phyloP scores from a whole-genome alignment of 1,284 basidiomycete species.

The Ustilago trichophora region DNA sequence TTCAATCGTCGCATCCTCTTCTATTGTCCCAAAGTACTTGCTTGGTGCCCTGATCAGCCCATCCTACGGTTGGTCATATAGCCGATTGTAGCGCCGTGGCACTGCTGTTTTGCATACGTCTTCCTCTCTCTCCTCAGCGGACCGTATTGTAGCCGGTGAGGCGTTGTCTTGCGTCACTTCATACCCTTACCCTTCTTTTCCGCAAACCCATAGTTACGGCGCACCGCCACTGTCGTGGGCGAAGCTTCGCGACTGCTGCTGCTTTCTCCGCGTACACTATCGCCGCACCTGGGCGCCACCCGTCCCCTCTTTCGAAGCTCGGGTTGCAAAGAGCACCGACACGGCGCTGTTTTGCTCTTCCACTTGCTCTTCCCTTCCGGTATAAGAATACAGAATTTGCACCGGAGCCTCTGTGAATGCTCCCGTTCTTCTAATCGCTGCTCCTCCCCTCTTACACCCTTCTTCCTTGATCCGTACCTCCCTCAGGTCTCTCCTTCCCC shows the following conservation, averaged over 20 bases:
- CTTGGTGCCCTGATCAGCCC: no score
- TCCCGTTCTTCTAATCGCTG: neutral
- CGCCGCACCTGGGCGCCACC: neutral
- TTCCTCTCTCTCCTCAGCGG: neutral
- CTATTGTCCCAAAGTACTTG: neutral
- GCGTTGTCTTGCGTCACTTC: slow-evolving; percentile 20
- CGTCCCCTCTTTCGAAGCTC: neutral
- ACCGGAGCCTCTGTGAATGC: neutral
- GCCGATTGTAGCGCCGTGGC: neutral
- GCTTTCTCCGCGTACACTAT: neutral
- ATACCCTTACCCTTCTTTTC: slow-evolving; percentile 1
- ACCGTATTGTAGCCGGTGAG: neutral
- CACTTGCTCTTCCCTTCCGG: no score
- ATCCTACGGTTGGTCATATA: no score
- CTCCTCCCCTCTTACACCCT: neutral
- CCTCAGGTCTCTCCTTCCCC: neutral
- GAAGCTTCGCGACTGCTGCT: neutral
- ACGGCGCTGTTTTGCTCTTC: neutral
- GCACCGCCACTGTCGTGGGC: slow-evolving; percentile 1
- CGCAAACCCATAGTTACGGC: neutral
- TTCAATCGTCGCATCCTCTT: neutral
- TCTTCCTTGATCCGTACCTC: no score
- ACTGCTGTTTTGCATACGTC: neutral
- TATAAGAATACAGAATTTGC: no score
- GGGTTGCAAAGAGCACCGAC: no score